A percentile compares a stretch with the other conserved stretches of the same genome.
phyloP scores from a whole-genome alignment of 768 basidiomycete genomes.

The Lyophyllum shimeji region DNA sequence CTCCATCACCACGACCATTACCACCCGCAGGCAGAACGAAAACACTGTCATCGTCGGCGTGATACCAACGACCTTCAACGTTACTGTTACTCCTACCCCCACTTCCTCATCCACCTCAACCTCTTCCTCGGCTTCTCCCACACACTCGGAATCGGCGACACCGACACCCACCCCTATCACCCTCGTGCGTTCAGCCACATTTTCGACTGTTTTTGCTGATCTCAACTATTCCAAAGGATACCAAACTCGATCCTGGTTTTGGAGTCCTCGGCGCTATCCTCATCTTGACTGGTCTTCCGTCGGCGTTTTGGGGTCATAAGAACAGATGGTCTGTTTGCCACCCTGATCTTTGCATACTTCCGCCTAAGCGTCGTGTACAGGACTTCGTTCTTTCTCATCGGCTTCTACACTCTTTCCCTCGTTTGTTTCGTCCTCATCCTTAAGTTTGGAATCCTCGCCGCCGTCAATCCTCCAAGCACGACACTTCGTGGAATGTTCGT shows the following conservation, averaged over 20 bases:
- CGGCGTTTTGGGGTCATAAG: conserved; percentile 92
- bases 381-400: conserved; percentile 92
- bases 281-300: conserved; percentile 86
- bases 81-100: conserved; percentile 54
- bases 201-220: conserved; percentile 29
- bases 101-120: conserved; percentile 26
- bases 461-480: conserved; percentile 75
- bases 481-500: conserved; percentile 90
- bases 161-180: conserved; percentile 42
- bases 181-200: conserved; percentile 29
- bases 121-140: conserved; percentile 34
- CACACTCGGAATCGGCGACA: conserved; percentile 43
- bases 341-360: conserved; percentile 13
- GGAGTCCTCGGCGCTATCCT: conserved; percentile 86
- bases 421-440: conserved; percentile 86
- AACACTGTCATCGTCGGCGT: conserved; percentile 51
- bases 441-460: conserved; percentile 83
- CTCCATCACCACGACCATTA: conserved; percentile 46
- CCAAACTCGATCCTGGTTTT: conserved; percentile 83
- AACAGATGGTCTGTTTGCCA: conserved; percentile 77
- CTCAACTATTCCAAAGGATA: conserved; percentile 38
- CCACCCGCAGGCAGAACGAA: conserved; percentile 47
- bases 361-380: conserved; percentile 35
- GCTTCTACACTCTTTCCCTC: conserved; percentile 86
- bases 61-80: conserved; percentile 61